Conservation (phyloP, 768 basidiomycete species). For the Boletus coccyginus region DNA sequence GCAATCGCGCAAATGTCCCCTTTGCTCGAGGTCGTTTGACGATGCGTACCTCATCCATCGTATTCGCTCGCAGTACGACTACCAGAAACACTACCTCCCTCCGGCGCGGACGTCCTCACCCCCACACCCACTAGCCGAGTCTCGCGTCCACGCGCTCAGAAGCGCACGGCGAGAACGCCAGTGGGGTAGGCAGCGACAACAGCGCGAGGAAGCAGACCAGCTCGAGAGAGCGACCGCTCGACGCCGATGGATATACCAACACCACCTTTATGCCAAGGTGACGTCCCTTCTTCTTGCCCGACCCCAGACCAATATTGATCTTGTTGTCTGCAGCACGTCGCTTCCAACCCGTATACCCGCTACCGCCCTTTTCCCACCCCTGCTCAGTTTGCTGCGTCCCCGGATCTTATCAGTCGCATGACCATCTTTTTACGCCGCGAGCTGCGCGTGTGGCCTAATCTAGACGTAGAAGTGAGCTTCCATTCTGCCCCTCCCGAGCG, state of each 20-base stretch:
- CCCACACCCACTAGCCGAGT: conserved; percentile 31
- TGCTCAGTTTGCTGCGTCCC: conserved; percentile 74
- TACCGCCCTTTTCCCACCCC: conserved; percentile 92
- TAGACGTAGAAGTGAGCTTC: conserved; percentile 80
- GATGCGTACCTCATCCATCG: conserved; percentile 73
- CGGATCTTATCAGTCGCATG: conserved; percentile 70
- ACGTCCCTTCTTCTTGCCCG: conserved; percentile 16
- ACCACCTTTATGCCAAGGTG: conserved; percentile 84
- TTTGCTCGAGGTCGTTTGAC: conserved; percentile 67
- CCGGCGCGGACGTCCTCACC: conserved; percentile 56
- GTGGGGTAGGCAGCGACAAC: conserved; percentile 55
- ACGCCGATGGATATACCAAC: conserved; percentile 77
- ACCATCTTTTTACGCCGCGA: conserved; percentile 83
- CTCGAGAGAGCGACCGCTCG: conserved; percentile 72
- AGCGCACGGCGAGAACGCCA: conserved; percentile 41
- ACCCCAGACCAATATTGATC: not conserved
- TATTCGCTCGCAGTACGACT: conserved; percentile 76
- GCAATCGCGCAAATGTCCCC: conserved; percentile 76
- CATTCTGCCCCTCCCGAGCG: not conserved
- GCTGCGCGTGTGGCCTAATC: conserved; percentile 78
- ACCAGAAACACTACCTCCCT: conserved; percentile 73
- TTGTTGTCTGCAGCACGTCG: conserved; percentile 68
- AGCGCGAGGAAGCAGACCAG: conserved; percentile 60
- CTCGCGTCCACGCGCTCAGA: conserved; percentile 28
- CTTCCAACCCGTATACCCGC: conserved; percentile 80